Conservation (phyloP, 2,329 filamentous ascomycete species). For the Falciphora oryzae region DNA sequence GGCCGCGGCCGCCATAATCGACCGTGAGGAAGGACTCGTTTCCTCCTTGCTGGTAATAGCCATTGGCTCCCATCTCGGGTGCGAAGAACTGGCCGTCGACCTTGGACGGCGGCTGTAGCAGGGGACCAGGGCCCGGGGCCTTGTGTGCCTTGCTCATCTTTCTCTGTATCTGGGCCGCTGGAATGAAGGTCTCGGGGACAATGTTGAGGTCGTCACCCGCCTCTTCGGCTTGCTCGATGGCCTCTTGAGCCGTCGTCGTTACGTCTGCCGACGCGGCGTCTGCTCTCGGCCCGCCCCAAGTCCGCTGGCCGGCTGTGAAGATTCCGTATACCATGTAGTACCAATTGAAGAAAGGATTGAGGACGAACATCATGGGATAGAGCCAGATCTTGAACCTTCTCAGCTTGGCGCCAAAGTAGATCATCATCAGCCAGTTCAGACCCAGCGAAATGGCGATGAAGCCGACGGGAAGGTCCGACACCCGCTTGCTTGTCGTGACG, state of each 20-base stretch:
- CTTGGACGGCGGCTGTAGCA: conserved; percentile 65
- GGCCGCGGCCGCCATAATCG: conserved; percentile 38
- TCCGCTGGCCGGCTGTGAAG: conserved; percentile 88
- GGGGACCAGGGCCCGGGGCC: conserved; percentile 41
- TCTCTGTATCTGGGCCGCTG: conserved; percentile 39
- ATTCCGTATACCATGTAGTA: conserved; percentile 97
- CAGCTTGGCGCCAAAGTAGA: conserved; percentile 87
- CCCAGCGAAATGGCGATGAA: conserved; percentile 92
- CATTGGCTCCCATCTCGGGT: conserved; percentile 60
- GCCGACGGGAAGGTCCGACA: conserved; percentile 77
- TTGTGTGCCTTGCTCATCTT: conserved; percentile 24
- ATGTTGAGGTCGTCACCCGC: conserved; percentile 85
- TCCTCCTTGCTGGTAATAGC: conserved; percentile 58
- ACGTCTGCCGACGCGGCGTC: conserved; percentile 78
- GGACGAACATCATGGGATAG: conserved; percentile 89
- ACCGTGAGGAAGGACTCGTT: conserved; percentile 55
- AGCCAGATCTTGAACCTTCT: conserved; percentile 90
- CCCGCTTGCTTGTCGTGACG: conserved; percentile 72
- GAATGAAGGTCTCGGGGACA: conserved; percentile 76
- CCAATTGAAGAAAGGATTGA: conserved; percentile 98
- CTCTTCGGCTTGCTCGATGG: conserved; percentile 73
- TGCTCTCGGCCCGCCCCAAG: conserved; percentile 90
- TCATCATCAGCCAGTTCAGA: conserved; percentile 90
- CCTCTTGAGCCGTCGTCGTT: conserved; percentile 71
- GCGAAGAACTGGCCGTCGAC: conserved; percentile 76